Percentiles rank a stretch among this genome's conserved stretches.
Conservation (phyloP, 495 filamentous ascomycete genomes). For the Parachaetomium inaequale region DNA sequence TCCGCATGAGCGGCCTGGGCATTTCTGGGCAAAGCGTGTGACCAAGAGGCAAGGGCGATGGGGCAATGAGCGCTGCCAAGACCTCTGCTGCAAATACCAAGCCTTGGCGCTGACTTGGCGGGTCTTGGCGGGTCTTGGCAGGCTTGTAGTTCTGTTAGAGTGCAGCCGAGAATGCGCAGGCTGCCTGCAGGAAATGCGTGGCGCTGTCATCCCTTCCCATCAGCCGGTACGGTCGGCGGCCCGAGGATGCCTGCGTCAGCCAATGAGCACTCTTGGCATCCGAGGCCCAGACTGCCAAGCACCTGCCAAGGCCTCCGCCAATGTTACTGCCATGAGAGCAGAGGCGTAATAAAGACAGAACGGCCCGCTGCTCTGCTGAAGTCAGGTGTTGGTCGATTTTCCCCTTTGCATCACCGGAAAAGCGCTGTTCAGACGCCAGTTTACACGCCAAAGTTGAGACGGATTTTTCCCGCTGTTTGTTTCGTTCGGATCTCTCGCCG, state of each 20-base stretch:
- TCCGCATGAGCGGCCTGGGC: constrained; percentile 1
- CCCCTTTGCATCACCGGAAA: constrained; percentile 21
- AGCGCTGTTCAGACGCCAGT: background rate
- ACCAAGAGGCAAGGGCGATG: constrained; percentile 22
- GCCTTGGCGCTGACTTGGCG: constrained; percentile 34
- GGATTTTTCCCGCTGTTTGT: constrained; percentile 6
- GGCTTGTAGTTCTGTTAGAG: constrained; percentile 27
- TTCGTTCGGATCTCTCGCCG: background rate
- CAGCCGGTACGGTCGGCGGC: constrained; percentile 26
- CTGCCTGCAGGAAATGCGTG: too few species aligned
- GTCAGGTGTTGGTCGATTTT: constrained; percentile 35
- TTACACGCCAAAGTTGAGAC: constrained; percentile 13
- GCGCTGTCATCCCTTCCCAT: constrained; percentile 1
- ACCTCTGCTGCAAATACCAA: constrained; percentile 32
- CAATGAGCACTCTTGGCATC: constrained; percentile 30
- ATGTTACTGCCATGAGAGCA: constrained; percentile 42
- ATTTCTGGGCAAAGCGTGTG: constrained; percentile 24
- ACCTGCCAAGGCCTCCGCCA: constrained; percentile 46
- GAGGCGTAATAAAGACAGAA: constrained; percentile 47
- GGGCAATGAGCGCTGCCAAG: constrained; percentile 29
- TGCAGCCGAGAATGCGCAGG: background rate
- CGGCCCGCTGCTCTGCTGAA: constrained; percentile 36
- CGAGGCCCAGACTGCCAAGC: constrained; percentile 40
- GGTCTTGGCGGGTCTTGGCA: constrained; percentile 26
- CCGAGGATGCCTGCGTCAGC: constrained; percentile 15